Evolutionary conservation across 1,139 yeast genomes (phyloP), one percentile per base, ranked within the genome.

Genomic region (Kodamaea ohmeri): DNA sequence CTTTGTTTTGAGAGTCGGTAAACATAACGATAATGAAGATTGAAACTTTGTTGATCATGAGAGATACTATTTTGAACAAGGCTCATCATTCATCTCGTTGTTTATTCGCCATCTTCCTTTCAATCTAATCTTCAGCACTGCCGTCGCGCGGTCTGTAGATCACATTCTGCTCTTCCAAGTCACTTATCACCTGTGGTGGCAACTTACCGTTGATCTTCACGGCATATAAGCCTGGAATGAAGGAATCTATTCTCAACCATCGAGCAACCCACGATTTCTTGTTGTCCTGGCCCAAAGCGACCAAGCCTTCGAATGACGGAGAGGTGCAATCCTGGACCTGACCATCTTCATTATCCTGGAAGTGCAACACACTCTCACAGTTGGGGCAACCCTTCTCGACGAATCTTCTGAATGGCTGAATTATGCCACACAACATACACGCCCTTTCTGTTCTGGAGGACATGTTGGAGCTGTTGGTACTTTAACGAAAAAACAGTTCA

Each of bases 121-220:
- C 9, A 6, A 20, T 24, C 19, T 62, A 88, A 59, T 88, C 96
- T 52, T 81, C 86, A 24, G 86, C 97, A 63, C 90, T 80, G 32
- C 99, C 98, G 59, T 94, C 98, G 61, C 99, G 76, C 24, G 99
- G 97, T 48, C 97, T 77, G 63, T 94, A 94, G 39, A 80, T 79
- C 33, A 86, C 78, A 25, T 87, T 87, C 51, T 82, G 84, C 17
- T 75, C 76, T 34, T 80, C 82, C 55, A 92, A 67, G 38, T 83
- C 84, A 34, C 77, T 78, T 12, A 86, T 78, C 25, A 88, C 79
- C 48, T 89, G 96, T 4, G 86, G 89, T 2, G 97, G 97, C 39
- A 92, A 67, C 52, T 86, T 81, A 25, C 99, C 99, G 51, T 82
- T 85, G 6, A 92, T 92, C 55, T 92, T 87, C 33, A 90, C 95